phyloP scores from a whole-genome alignment of 345 rosid species.

The Euphorbia lathyris region DNA sequence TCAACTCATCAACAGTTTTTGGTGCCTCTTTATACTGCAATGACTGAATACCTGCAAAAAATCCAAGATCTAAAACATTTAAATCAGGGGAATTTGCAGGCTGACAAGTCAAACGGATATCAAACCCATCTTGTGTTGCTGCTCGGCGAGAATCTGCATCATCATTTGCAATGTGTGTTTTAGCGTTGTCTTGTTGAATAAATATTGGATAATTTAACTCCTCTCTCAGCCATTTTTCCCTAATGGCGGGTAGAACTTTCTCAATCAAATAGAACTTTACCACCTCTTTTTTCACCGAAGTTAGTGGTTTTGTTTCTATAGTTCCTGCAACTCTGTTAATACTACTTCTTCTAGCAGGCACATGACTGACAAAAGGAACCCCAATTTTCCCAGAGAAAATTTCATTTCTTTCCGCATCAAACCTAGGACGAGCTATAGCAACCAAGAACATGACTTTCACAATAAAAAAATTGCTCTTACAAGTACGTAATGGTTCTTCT shows the following conservation, averaged over 20 bases:
- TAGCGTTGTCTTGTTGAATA: background rate
- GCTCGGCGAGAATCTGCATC: background rate
- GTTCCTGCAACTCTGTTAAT: background rate
- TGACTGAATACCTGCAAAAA: too few relatives aligned
- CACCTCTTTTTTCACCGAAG: too few relatives aligned
- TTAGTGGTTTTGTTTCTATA: background rate
- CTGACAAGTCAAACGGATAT: too few relatives aligned
- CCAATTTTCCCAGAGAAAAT: background rate
- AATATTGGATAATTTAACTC: background rate
- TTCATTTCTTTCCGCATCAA: background rate
- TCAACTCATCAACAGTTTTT: too few relatives aligned
- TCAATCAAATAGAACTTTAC: too few relatives aligned
- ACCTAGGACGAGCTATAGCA: background rate
- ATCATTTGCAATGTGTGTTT: background rate
- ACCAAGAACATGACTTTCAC: too few relatives aligned
- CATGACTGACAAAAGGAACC: background rate
- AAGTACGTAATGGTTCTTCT: background rate
- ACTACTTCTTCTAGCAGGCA: background rate
- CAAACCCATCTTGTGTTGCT: too few relatives aligned
- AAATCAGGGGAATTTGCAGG: too few relatives aligned
- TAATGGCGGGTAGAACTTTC: too few relatives aligned
- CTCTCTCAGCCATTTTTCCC: background rate
- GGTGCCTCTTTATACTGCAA: too few relatives aligned
- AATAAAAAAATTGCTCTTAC: too few relatives aligned
- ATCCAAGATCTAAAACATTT: too few relatives aligned